These are phyloP conservation scores for Geotrichum histeridarum DNA, from an alignment of 1,139 yeast genomes.

Conservation along the genomic window DNA sequence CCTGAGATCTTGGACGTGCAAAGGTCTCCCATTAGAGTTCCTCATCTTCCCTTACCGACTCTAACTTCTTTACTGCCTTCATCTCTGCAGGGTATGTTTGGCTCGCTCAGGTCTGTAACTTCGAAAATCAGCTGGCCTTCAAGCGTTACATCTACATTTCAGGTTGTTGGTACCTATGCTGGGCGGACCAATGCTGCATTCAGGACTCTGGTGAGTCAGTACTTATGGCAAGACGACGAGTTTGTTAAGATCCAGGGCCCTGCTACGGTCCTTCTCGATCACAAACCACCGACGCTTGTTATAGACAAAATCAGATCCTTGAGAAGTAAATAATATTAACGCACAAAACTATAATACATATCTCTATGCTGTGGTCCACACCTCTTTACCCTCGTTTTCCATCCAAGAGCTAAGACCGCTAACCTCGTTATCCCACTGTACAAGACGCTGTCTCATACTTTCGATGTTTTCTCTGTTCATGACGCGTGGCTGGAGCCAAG, in stretches of 20 bases:
- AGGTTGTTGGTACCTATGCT: background rate
- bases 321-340: constrained; percentile 1
- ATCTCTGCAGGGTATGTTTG: background rate
- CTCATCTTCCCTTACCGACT: background rate
- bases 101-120: background rate
- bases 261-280: constrained; percentile 13
- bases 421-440: constrained; percentile 74
- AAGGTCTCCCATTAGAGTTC: background rate
- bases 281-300: constrained; percentile 5
- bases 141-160: background rate
- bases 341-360: background rate
- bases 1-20: background rate
- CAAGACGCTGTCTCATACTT: constrained; percentile 67
- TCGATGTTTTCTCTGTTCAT: constrained; percentile 76
- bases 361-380: constrained; percentile 43
- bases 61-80: background rate
- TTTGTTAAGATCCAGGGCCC: constrained; percentile 14
- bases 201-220: constrained; percentile 1
- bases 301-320: constrained; percentile 4
- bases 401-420: constrained; percentile 57
- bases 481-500: constrained; percentile 95
- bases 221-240: constrained; percentile 16
- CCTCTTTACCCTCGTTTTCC: constrained; percentile 52
- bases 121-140: background rate
- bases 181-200: background rate